phyloP scores from a whole-genome alignment of 805 yeast genomes.

The Wickerhamiella qilinensis region DNA sequence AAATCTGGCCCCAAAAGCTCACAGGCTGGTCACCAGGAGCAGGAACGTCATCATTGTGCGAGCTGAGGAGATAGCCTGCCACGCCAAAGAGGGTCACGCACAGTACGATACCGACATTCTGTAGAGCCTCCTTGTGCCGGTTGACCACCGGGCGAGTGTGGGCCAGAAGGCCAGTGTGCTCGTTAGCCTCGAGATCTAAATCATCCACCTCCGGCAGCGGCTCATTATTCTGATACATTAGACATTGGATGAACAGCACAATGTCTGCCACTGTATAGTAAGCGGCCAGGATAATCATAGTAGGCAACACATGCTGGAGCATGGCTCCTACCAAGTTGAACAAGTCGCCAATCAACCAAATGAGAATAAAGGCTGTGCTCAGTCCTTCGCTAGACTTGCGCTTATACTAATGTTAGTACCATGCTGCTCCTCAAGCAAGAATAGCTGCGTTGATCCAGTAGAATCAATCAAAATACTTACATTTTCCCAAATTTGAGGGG shows the following conservation, averaged over 20 bases:
- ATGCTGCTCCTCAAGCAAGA: no score
- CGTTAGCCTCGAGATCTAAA: constrained; percentile 2
- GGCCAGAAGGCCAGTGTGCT: constrained; percentile 7
- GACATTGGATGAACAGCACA: constrained; percentile 67
- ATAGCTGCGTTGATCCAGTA: no score
- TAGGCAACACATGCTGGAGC: constrained; percentile 78
- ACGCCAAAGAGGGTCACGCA: constrained; percentile 65
- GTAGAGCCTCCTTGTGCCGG: constrained; percentile 7
- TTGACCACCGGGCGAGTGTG: constrained; percentile 4
- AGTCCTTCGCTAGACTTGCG: constrained; percentile 81
- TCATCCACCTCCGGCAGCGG: constrained; percentile 22
- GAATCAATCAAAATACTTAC: constrained; percentile 18
- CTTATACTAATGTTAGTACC: constrained; percentile 5
- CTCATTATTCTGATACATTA: constrained; percentile 53
- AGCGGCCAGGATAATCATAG: constrained; percentile 83
- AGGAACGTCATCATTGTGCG: constrained; percentile 29
- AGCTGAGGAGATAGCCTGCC: constrained; percentile 72
- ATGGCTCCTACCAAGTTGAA: constrained; percentile 87
- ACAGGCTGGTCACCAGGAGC: constrained; percentile 31
- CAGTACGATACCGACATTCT: constrained; percentile 34
- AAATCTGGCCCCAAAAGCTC: constrained; percentile 68
- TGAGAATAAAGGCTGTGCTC: constrained; percentile 65
- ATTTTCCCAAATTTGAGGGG: constrained; percentile 91
- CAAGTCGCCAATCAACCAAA: constrained; percentile 90
- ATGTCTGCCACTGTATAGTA: constrained; percentile 88